Percentiles rank a stretch among this genome's conserved stretches.
These are phyloP conservation scores for Hygrocybe coccinea DNA, from an alignment of 768 basidiomycete species.

Conservation along the genomic window DNA sequence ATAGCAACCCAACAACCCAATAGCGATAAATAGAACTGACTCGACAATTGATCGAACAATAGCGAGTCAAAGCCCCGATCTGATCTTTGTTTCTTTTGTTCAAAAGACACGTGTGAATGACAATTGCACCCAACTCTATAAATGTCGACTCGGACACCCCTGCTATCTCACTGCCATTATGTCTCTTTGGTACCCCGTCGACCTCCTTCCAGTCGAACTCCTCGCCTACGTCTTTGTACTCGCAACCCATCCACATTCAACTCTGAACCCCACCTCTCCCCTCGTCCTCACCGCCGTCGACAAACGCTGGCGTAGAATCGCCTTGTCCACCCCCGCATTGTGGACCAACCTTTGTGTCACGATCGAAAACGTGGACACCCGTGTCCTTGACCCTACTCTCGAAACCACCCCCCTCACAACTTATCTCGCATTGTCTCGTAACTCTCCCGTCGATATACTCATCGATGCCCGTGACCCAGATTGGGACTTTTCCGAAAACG, in stretches of 20 bases:
- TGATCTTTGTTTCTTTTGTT: too few relatives aligned
- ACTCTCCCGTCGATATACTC: conserved; percentile 49
- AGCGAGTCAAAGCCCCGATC: too few relatives aligned
- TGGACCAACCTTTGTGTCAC: conserved; percentile 56
- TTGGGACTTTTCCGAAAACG: conserved; percentile 53
- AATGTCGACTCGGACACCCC: too few relatives aligned
- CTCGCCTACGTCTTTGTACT: conserved; percentile 53
- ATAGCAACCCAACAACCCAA: too few relatives aligned
- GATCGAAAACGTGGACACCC: conserved; percentile 29
- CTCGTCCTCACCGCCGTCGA: conserved; percentile 45
- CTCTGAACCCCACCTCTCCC: conserved; percentile 42
- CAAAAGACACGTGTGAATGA: too few relatives aligned
- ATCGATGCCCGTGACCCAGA: conserved; percentile 55
- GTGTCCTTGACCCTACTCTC: conserved; percentile 14
- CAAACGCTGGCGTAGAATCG: conserved; percentile 50
- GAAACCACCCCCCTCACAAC: conserved; percentile 37
- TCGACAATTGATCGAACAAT: too few relatives aligned
- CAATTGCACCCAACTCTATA: too few relatives aligned
- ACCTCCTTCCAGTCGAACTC: conserved; percentile 51
- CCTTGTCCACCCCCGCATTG: conserved; percentile 43
- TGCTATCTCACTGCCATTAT: background rate
- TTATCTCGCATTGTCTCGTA: conserved; percentile 45
- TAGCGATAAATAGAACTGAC: too few relatives aligned
- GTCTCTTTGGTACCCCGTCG: conserved; percentile 23
- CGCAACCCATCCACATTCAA: conserved; percentile 31